These are phyloP conservation scores for Peniophora sp. DNA, from an alignment of 1,284 basidiomycete species.

Conservation along the genomic window DNA sequence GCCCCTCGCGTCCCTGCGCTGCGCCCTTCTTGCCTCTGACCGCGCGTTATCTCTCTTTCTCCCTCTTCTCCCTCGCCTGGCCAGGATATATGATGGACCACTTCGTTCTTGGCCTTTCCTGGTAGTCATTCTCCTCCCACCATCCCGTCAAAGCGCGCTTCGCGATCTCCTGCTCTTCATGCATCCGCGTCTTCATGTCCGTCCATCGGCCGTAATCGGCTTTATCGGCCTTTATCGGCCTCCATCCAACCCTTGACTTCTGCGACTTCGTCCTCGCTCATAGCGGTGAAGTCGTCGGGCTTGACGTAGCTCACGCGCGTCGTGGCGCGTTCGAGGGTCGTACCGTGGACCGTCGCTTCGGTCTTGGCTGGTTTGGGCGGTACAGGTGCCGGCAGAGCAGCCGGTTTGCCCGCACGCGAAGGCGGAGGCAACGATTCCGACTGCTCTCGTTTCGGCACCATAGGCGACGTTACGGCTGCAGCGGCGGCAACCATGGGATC, in stretches of 20 bases:
- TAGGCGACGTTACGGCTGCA: neutral
- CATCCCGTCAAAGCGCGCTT: conserved; percentile 19
- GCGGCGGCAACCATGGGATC: neutral
- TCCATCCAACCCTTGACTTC: conserved; percentile 45
- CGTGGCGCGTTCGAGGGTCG: conserved; percentile 46
- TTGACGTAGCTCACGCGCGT: conserved; percentile 64
- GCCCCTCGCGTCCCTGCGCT: neutral
- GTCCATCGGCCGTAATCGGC: conserved; percentile 37
- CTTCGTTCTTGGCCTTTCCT: conserved; percentile 23
- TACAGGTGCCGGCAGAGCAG: neutral
- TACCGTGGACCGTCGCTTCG: conserved; percentile 8
- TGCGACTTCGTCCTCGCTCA: conserved; percentile 38
- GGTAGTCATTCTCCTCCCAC: conserved; percentile 15
- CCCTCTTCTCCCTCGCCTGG: conserved; percentile 38
- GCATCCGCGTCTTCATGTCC: conserved; percentile 37
- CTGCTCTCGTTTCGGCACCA: neutral
- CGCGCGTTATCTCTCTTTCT: conserved; percentile 59
- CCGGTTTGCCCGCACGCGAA: neutral
- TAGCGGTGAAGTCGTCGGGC: conserved; percentile 44
- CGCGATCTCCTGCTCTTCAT: conserved; percentile 28
- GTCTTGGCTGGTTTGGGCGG: conserved; percentile 12
- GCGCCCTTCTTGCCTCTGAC: conserved; percentile 50
- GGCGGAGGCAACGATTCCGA: neutral
- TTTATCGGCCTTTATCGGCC: conserved; percentile 38
- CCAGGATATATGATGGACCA: conserved; percentile 69